Percentiles rank a stretch among this genome's conserved stretches.
phyloP scores from a whole-genome alignment of 2,329 filamentous ascomycete genomes.

The Epichloe festucae region DNA sequence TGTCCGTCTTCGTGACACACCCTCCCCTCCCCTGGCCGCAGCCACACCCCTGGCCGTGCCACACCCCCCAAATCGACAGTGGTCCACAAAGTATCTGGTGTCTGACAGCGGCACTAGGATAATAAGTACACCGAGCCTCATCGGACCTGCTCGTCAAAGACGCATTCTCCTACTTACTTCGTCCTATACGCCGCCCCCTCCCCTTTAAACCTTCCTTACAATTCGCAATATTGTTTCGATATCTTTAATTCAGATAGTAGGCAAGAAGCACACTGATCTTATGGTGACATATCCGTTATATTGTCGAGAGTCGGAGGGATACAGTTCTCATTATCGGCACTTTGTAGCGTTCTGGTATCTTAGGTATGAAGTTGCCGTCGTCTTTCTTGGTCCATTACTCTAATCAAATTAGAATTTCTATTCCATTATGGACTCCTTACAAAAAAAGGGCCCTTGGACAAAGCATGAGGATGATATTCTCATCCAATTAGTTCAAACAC shows the following conservation, averaged over 20 bases:
- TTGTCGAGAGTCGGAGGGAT: neutral
- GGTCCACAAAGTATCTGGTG: neutral
- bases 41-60: neutral
- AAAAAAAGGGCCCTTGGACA: constrained; percentile 66
- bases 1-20: neutral
- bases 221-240: neutral
- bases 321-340: neutral
- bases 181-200: neutral
- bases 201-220: neutral
- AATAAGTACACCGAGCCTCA: constrained; percentile 6
- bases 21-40: neutral
- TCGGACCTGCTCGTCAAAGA: constrained; percentile 2
- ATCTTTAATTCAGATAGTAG: neutral
- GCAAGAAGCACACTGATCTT: neutral
- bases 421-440: neutral
- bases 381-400: neutral
- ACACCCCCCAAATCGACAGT: neutral
- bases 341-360: neutral
- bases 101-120: neutral
- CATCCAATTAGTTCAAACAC: constrained; percentile 54
- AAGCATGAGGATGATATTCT: constrained; percentile 61
- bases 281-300: neutral
- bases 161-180: constrained; percentile 2
- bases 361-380: neutral
- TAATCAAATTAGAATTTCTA: neutral